Base-by-base conservation (phyloP, 371 early-diverging fungal species). In the Mucor mucedo region DNA sequence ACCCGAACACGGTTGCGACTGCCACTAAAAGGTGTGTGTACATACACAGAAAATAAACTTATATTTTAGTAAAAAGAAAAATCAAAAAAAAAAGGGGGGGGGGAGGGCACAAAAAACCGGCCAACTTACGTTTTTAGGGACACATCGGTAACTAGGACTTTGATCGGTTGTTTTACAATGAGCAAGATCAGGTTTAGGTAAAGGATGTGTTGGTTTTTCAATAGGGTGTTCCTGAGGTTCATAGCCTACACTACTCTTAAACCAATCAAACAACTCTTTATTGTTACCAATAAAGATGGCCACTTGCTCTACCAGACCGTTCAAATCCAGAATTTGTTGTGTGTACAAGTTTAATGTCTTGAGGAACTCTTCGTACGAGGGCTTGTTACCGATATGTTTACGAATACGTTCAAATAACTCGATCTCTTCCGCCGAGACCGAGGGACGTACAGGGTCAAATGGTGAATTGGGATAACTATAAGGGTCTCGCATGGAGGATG, bases 271-370 rank as follows among this genome's bases (percentile, higher is more conserved):
- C 44, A 98, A 79, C 33, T 96, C 95, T 52, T 84, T 87, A 39
- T 89, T 84, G 32, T 75, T 82, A 9, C 85, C 86, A 62, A 95
- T 87, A 70, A 93, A 98, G 30, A 87, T 87, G 69, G 86, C 85
- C 4, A 90, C 96, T 33, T 88, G 91, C 47, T 92, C 93, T 16
- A 95, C 92, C 27, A 95, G 84, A n/a, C 82, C 86, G 58, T 91
- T 87, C 35, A 88, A 80, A 62, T 91, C 93, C 63, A 99, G 84
- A 41, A 98, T 90, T 73, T 96, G 95, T 70, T 98, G 96, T 63
- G 93, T 97, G 78, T 91, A 99, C 38, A 98, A 78, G 70, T 99
- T 99, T 38, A 99, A 77, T 3, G 95, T 84, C 80, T 98, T 99
- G 54, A 99, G 83, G 79, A 99, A 99, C 71, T 99, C 99, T 72